phyloP scores from a whole-genome alignment of 352 stramenopile species.

The Albugo laibachii region DNA sequence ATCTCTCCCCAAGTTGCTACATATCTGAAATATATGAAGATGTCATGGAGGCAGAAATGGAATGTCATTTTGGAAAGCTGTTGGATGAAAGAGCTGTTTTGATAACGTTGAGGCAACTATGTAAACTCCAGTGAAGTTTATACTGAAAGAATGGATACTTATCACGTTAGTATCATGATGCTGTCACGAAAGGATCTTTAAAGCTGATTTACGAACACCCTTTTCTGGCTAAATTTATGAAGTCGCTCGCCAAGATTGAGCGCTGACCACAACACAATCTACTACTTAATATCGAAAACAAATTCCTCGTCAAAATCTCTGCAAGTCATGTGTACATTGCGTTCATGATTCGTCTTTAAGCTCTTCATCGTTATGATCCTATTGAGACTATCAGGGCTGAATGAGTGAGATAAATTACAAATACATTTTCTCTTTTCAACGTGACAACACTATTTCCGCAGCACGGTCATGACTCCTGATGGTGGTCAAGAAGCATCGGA shows the following conservation, averaged over 20 bases:
- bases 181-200: slow-evolving; percentile 24
- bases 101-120: slow-evolving; percentile 39
- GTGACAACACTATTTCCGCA: no score
- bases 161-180: slow-evolving; percentile 26
- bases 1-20: slow-evolving; percentile 4
- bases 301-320: no score
- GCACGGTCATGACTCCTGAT: no score
- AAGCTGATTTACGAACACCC: slow-evolving; percentile 47
- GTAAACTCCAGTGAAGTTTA: neutral
- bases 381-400: no score
- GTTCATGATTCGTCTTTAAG: no score
- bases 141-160: neutral
- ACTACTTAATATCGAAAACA: no score
- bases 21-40: slow-evolving; percentile 54
- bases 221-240: slow-evolving; percentile 18
- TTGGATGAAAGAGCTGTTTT: slow-evolving; percentile 36
- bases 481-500: no score
- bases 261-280: no score
- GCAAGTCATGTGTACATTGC: no score
- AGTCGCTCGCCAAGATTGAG: slow-evolving; percentile 1
- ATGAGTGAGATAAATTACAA: no score
- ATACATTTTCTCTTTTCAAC: no score
- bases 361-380: no score
- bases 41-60: slow-evolving; percentile 64
- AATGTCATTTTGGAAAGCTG: slow-evolving; percentile 41